Percentiles rank a stretch among this genome's conserved stretches.
Evolutionary conservation across 2,329 filamentous ascomycete genomes (phyloP).

Genomic region (Exophiala bonariae): DNA sequence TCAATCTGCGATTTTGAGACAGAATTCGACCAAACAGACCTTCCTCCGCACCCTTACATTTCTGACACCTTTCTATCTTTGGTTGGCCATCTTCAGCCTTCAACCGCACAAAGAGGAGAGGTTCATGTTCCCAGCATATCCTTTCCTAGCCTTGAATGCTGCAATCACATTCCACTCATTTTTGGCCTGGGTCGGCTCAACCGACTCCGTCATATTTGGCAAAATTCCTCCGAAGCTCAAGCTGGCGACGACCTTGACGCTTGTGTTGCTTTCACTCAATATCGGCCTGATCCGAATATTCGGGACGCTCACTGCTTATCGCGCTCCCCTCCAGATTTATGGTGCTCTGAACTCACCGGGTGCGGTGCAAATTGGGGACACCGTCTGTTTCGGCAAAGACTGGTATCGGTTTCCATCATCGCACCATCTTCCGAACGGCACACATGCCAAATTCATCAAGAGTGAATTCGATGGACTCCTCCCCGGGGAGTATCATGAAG

Average conservation of each 20-base stretch:
- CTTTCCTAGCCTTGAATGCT: conserved; percentile 84
- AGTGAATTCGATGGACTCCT: conserved; percentile 87
- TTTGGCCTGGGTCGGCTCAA: conserved; percentile 71
- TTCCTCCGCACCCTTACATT: conserved; percentile 76
- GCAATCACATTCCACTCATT: conserved; percentile 81
- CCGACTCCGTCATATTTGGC: conserved; percentile 67
- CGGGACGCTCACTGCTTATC: conserved; percentile 78
- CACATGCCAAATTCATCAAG: conserved; percentile 84
- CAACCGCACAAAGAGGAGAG: conserved; percentile 98
- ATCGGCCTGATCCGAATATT: conserved; percentile 70
- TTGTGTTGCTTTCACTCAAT: conserved; percentile 63
- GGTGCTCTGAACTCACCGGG: conserved; percentile 48
- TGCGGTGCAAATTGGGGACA: conserved; percentile 62
- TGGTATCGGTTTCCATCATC: conserved; percentile 98
- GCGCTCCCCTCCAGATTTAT: conserved; percentile 71
- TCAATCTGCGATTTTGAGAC: conserved; percentile 66
- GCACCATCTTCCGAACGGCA: conserved; percentile 80
- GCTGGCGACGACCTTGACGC: conserved; percentile 43
- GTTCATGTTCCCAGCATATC: conserved; percentile 98
- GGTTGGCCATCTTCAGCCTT: conserved; percentile 84
- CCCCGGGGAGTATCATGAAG: conserved; percentile 85
- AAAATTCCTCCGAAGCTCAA: conserved; percentile 76
- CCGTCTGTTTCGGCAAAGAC: conserved; percentile 89
- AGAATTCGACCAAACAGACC: conserved; percentile 61
- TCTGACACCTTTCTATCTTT: conserved; percentile 85